Base-by-base conservation (phyloP, 1,284 basidiomycete species). In the Puccinia polysora region DNA sequence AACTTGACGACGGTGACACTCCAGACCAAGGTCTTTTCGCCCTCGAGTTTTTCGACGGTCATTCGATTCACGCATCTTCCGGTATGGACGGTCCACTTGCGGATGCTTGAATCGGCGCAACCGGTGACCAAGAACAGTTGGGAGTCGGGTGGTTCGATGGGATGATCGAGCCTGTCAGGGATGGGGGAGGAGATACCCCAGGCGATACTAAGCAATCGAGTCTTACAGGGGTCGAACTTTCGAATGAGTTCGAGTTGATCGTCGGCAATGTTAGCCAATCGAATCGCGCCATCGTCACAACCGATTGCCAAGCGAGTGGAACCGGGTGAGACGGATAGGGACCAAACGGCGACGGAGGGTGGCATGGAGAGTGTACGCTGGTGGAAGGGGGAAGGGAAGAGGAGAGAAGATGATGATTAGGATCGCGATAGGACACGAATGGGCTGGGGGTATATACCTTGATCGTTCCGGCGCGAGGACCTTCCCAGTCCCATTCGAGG, bases 1-100 rank as follows among this genome's bases (percentile, higher is more conserved):
- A 77, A 92, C 90, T 87, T 87, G 64, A 95, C 84, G 5, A 90
- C 88, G 18, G 87, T 88, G 14, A 96, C 88, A 45, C 89, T 84
- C 95, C 95, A 99, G 3, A 98, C 94, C 65, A 98, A 84, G 8
- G 93, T 97, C 69, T 89, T 86, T 79, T 96, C 92, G 23, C 88
- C 88, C 69, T 88, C 85, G 47, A 79, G 75, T 32, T 78, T 78
- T 78, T 94, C 91, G 6, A 89, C 87, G 6, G 84, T 85, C 85
- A 91, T 89, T 30, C 49, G 58, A 28, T 36, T 59, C 20, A 71
- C 36, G 36, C 68, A 71, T 53, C 86, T 84, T 43, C 88, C 93
- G 6, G 85, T 86, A 4, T 83, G 81, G 2, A 90, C 82, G 77
- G 95, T 90, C 90, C 92, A 97, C 79, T 92, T 92, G 52, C 93